Evolutionary conservation across 1,284 basidiomycete species (phyloP), one percentile per base, ranked within the genome.

Genomic region (Coniferiporia weirii): DNA sequence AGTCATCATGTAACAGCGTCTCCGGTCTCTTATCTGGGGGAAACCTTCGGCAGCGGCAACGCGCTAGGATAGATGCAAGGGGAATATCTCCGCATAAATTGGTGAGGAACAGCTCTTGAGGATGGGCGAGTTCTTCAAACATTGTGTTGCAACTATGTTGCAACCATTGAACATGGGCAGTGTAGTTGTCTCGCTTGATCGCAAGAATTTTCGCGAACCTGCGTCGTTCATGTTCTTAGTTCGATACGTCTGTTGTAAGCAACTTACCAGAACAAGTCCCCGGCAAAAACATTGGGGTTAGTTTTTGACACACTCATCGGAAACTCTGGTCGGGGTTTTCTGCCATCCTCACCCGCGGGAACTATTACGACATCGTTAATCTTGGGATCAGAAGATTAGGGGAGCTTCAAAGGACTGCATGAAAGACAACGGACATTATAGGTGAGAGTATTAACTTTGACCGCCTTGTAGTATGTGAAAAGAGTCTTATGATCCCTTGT

Each of bases 181-280:
- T 69, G 56, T 76, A 67, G 0, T 71, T 57, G 36, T 78, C 73
- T 22, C 70, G 67, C 20, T 79, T 69, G 53, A 88, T 78, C 55
- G 75, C 79, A 0, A 84, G 66, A 27, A 91, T 82, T 63, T 74
- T 75, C 0, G 75, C 87, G 68, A 90, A 87, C 86, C 89, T 90
- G 48, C 13, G 32, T 22, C 8, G 36, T 27, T 27, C n/a, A 34
- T 17, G 43, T 13, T 15, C 57, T 27, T 2, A 59, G 1, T 36
- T n/a, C 46, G 57, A 15, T 9, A 50, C 20, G 54, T 57, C 12
- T 12, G 15, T 40, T 15, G 7, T 47, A 6, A 34, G 49, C 50
- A 22, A 60, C 66, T 27, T 66, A 87, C 86, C 86, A 89, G 65
- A 87, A 87, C 64, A 79, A 83, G 61, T 84, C 73, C 0, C 76